Conservation (phyloP, 805 yeast genomes). For the Lipomyces oligophaga region DNA sequence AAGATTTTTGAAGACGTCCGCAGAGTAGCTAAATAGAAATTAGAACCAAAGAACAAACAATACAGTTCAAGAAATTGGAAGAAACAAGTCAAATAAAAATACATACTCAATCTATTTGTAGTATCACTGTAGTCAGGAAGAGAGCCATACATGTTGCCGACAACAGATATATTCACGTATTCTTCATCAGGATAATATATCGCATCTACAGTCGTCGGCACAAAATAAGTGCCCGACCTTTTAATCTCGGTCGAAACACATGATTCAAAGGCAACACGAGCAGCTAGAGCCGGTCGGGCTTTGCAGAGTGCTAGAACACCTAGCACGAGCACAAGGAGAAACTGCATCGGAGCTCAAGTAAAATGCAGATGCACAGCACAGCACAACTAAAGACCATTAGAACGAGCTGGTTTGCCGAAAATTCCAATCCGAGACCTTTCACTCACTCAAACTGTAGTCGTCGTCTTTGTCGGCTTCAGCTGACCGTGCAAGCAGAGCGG, state of each 20-base stretch:
- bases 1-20: slow-evolving; percentile 29
- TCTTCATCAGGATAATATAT: slow-evolving; percentile 12
- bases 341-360: slow-evolving; percentile 3
- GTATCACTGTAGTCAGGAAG: slow-evolving; percentile 17
- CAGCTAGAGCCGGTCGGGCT: slow-evolving; percentile 9
- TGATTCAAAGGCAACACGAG: slow-evolving; percentile 10
- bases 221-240: slow-evolving; percentile 23
- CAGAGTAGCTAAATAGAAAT: slow-evolving; percentile 30
- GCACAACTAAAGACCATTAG: background rate
- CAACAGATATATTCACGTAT: slow-evolving; percentile 10
- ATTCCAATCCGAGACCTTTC: too few relatives aligned
- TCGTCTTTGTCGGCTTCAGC: too few relatives aligned
- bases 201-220: slow-evolving; percentile 20
- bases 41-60: background rate
- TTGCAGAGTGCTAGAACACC: slow-evolving; percentile 1
- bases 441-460: too few relatives aligned
- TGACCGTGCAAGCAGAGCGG: too few relatives aligned
- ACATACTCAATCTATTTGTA: slow-evolving; percentile 26
- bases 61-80: background rate
- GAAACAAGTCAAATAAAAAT: background rate
- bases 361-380: slow-evolving; percentile 1
- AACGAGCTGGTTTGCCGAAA: background rate
- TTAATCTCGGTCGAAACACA: slow-evolving; percentile 11
- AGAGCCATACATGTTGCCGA: slow-evolving; percentile 23
- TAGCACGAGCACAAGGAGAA: slow-evolving; percentile 1